A percentile compares a stretch with the other conserved stretches of the same genome.
phyloP scores from a whole-genome alignment of 495 filamentous ascomycete species.

The Hypoxylon rickii region DNA sequence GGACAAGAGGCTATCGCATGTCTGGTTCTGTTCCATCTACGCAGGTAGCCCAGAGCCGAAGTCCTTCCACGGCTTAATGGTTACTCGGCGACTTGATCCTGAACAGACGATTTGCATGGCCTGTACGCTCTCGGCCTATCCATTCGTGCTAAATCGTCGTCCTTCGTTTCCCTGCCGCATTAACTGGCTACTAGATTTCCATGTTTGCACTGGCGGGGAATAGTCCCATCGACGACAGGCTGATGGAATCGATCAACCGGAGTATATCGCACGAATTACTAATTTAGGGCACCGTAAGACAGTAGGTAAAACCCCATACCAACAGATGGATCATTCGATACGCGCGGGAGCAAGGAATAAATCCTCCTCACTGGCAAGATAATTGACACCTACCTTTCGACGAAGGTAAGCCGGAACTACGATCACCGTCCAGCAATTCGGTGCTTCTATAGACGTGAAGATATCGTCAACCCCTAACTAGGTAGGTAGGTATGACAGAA shows the following conservation, averaged over 20 bases:
- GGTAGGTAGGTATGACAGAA: neutral
- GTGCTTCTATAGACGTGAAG: neutral
- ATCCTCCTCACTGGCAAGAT: neutral
- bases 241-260: slow-evolving; percentile 10
- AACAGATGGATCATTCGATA: neutral
- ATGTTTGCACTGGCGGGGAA: too few relatives aligned
- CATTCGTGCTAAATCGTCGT: too few relatives aligned
- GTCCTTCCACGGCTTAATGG: slow-evolving; percentile 8
- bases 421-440: slow-evolving; percentile 16
- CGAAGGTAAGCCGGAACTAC: slow-evolving; percentile 17
- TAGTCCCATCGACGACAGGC: neutral
- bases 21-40: slow-evolving; percentile 11
- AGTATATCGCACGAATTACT: too few relatives aligned
- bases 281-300: too few relatives aligned
- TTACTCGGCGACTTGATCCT: slow-evolving; percentile 1
- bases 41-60: slow-evolving; percentile 3
- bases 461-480: neutral
- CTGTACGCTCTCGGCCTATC: neutral
- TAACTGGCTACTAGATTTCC: too few relatives aligned
- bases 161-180: too few relatives aligned
- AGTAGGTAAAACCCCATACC: neutral
- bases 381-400: slow-evolving; percentile 7
- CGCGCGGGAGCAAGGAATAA: neutral
- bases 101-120: neutral
- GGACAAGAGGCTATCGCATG: slow-evolving; percentile 11